Evolutionary conservation across 2,329 filamentous ascomycete genomes (phyloP).

Genomic region (Curvularia spicifera): DNA sequence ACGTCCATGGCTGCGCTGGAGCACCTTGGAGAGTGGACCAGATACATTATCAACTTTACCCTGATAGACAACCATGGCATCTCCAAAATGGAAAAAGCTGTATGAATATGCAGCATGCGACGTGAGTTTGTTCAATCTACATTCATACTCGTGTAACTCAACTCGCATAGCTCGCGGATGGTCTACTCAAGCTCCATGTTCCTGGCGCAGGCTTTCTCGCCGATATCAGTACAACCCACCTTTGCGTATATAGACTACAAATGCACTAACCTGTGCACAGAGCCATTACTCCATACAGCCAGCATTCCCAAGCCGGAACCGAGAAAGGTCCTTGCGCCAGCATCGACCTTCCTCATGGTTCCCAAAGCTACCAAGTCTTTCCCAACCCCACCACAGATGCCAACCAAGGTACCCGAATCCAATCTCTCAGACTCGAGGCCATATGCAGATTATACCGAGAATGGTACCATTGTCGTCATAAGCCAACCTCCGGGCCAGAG

Average conservation of each 20-base stretch:
- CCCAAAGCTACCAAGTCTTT: slow-evolving; percentile 60
- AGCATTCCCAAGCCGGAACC: slow-evolving; percentile 23
- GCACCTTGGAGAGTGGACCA: too few species aligned
- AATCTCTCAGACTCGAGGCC: slow-evolving; percentile 56
- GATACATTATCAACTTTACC: background rate
- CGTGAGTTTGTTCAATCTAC: slow-evolving; percentile 23
- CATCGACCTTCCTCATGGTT: slow-evolving; percentile 69
- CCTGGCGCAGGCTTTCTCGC: slow-evolving; percentile 70
- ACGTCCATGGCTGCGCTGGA: background rate
- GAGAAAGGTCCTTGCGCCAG: slow-evolving; percentile 56
- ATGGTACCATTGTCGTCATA: slow-evolving; percentile 69
- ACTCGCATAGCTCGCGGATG: slow-evolving; percentile 62
- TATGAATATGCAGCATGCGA: slow-evolving; percentile 45
- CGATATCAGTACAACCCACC: slow-evolving; percentile 61
- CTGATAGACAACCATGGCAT: slow-evolving; percentile 27
- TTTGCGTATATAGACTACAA: background rate
- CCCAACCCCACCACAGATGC: slow-evolving; percentile 37
- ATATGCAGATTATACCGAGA: slow-evolving; percentile 70
- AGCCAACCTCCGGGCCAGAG: slow-evolving; percentile 69
- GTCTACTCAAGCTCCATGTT: slow-evolving; percentile 71
- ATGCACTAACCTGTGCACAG: slow-evolving; percentile 19
- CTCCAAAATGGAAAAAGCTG: slow-evolving; percentile 41
- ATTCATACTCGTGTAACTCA: slow-evolving; percentile 16
- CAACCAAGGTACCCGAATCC: slow-evolving; percentile 42
- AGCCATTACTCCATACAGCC: slow-evolving; percentile 35